phyloP scores from a whole-genome alignment of 2,329 filamentous ascomycete genomes.

The Colletotrichum sidae region DNA sequence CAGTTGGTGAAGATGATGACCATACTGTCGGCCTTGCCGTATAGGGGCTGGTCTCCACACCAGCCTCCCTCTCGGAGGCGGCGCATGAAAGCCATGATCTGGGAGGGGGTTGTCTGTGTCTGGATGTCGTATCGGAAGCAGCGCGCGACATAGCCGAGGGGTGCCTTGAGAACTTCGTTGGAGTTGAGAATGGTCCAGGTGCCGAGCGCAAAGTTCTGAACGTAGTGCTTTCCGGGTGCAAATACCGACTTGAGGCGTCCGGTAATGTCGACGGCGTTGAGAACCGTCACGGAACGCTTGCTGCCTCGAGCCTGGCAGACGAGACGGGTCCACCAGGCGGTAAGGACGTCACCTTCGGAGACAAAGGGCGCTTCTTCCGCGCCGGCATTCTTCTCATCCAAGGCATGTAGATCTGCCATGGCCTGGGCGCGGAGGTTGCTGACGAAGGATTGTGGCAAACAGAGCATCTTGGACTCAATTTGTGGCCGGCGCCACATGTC shows the following conservation, averaged over 20 bases:
- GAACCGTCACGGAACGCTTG: slow-evolving; percentile 40
- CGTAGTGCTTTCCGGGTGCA: slow-evolving; percentile 37
- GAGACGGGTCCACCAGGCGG: slow-evolving; percentile 51
- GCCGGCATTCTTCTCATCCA: slow-evolving; percentile 30
- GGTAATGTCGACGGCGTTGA: slow-evolving; percentile 44
- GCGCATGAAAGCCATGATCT: slow-evolving; percentile 46
- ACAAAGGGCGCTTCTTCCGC: slow-evolving; percentile 48
- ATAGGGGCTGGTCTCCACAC: slow-evolving; percentile 41
- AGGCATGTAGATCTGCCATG: slow-evolving; percentile 43
- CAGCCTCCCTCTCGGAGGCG: slow-evolving; percentile 38
- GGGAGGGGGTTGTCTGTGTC: slow-evolving; percentile 48
- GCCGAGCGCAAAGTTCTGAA: slow-evolving; percentile 44
- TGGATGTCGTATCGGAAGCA: slow-evolving; percentile 47
- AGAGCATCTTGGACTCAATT: slow-evolving; percentile 52
- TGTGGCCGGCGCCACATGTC: slow-evolving; percentile 46
- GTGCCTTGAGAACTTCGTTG: slow-evolving; percentile 39
- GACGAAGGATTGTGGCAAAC: slow-evolving; percentile 49
- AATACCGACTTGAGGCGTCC: slow-evolving; percentile 40
- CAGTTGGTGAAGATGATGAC: slow-evolving; percentile 54
- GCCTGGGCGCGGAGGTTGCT: slow-evolving; percentile 45
- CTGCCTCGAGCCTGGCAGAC: slow-evolving; percentile 34
- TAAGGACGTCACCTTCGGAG: slow-evolving; percentile 59
- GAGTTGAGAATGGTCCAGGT: slow-evolving; percentile 41
- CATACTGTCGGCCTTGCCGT: slow-evolving; percentile 46
- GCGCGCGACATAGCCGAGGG: slow-evolving; percentile 44